Evolutionary conservation across 2,329 filamentous ascomycete genomes (phyloP), one percentile per base, ranked within the genome.

Genomic region (Curvularia lunata): DNA sequence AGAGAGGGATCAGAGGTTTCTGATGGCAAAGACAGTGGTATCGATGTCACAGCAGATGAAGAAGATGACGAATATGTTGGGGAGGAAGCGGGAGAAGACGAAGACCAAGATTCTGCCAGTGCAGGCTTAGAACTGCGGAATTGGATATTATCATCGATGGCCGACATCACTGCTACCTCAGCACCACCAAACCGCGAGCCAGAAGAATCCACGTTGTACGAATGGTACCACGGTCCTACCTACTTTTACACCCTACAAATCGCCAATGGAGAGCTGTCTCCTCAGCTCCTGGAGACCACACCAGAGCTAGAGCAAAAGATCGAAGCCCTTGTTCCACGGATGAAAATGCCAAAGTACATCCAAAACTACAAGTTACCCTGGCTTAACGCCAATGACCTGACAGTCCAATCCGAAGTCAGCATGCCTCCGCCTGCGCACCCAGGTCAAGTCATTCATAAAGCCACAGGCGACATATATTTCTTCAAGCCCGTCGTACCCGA

Each of bases 191-290:
- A 62, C 25, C 64, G 63, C 37, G 52, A 61, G 16, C 64, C 64
- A 30, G 57, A 62, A 28, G 48, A 57, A 8, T 54, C 60, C 1
- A 65, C 54, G 7, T 18, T 67, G 3, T 55, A 64, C 48, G 59
- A 63, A 41, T 67, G 63, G 63, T 67, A 67, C 16, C 63, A 67
- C n/a, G 63, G 61, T 0, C 61, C 59, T 9, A 67, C 63, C 1
- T 66, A 67, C 28, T 67, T 67, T 41, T 66, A 67, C 47, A 45
- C 19, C 1, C 2, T 66, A 18, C 48, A 51, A 4, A 56, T 58
- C 30, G 45, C 56, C 28, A 51, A 40, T 21, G 59, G 59, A 1
- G 19, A 49, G 18, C 46, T 66, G 1, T 34, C 32, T 3, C 52
- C 61, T 8, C 23, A 54, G 13, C 52, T 61, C 1, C 27, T 64